These are phyloP conservation scores for Ceratobasidium theobromae DNA, from an alignment of 1,284 basidiomycete species.

Conservation along the genomic window DNA sequence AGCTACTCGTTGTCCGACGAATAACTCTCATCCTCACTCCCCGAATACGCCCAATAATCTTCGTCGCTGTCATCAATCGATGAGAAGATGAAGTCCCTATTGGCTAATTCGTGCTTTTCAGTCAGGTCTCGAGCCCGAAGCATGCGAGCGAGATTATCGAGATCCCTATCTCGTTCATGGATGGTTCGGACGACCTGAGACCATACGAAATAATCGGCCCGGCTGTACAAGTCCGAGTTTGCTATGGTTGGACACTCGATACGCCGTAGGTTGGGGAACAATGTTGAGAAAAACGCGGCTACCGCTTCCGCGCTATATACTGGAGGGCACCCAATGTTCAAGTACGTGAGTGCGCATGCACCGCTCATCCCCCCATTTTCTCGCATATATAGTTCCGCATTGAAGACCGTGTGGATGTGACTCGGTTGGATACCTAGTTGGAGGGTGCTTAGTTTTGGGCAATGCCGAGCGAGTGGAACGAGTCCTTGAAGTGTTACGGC, in stretches of 20 bases:
- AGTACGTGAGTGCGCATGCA: not conserved
- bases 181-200: not conserved
- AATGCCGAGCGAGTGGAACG: not conserved
- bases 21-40: conserved; percentile 11
- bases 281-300: not conserved
- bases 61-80: conserved; percentile 14
- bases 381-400: not conserved
- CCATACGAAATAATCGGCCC: conserved; percentile 14
- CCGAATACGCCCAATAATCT: conserved; percentile 22
- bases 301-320: not conserved
- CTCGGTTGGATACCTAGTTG: not conserved
- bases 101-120: not conserved
- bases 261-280: not conserved
- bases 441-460: not conserved
- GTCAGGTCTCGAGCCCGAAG: conserved; percentile 1
- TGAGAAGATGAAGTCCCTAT: conserved; percentile 1
- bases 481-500: conserved; percentile 5
- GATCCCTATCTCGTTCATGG: not conserved
- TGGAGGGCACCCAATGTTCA: conserved; percentile 3
- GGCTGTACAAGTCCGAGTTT: not conserved
- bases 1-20: not conserved
- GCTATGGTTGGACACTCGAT: not conserved
- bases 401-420: conserved; percentile 14
- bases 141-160: conserved; percentile 12
- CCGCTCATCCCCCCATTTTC: not conserved